A percentile compares a stretch with the other conserved stretches of the same genome.
Evolutionary conservation across 441 rosid species (phyloP).

Genomic region (Macaranga tanarius): DNA sequence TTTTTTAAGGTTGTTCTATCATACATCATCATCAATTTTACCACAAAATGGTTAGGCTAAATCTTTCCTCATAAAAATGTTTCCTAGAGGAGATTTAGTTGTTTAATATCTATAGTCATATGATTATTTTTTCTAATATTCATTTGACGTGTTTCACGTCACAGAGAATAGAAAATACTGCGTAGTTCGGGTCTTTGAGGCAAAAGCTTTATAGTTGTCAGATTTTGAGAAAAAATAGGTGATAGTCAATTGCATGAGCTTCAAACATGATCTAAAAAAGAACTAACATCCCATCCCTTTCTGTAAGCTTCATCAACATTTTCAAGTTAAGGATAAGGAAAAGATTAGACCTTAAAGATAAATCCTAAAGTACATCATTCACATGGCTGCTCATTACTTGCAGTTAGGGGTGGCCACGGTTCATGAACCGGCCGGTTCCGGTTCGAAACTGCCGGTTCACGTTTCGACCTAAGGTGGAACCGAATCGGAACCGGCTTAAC

Average conservation of each 20-base stretch:
- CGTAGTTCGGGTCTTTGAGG: slow-evolving; percentile 72
- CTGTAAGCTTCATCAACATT: neutral
- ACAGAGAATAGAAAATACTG: slow-evolving; percentile 77
- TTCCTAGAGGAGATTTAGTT: too few relatives aligned
- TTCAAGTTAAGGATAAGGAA: neutral
- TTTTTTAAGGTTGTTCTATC: neutral
- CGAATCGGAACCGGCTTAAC: too few relatives aligned
- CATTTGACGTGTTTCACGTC: slow-evolving; percentile 45
- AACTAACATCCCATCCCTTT: too few relatives aligned
- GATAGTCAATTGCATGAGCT: slow-evolving; percentile 1
- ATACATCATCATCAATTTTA: too few relatives aligned
- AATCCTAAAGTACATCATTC: neutral
- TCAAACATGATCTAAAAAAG: too few relatives aligned
- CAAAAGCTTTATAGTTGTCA: slow-evolving; percentile 67
- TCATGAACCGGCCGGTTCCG: too few relatives aligned
- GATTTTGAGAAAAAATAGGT: slow-evolving; percentile 91
- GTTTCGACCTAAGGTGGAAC: too few relatives aligned
- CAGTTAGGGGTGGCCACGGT: too few relatives aligned
- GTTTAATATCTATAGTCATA: neutral
- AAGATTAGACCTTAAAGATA: neutral
- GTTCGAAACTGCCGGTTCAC: too few relatives aligned
- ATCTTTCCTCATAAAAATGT: too few relatives aligned
- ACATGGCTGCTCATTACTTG: neutral
- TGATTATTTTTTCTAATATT: neutral
- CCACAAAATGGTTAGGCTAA: too few relatives aligned